phyloP scores from a whole-genome alignment of 129 eudicot species.

The Scalesia atractyloides region DNA sequence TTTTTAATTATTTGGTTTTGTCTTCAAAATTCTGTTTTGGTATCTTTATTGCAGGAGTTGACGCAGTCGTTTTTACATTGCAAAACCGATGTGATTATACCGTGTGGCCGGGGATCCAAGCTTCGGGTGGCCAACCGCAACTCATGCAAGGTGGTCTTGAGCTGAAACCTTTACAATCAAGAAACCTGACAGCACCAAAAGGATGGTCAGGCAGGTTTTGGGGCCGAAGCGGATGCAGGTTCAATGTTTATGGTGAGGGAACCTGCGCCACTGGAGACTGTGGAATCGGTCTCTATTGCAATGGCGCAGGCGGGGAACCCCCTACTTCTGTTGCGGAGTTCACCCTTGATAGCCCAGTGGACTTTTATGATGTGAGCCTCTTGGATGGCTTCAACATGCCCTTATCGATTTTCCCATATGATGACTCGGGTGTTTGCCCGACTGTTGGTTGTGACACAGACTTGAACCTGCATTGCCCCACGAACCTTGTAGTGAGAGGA shows the following conservation, averaged over 20 bases:
- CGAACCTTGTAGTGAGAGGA: slow-evolving; percentile 8
- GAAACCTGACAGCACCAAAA: slow-evolving; percentile 3
- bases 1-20: not conserved
- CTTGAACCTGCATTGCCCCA: slow-evolving; percentile 13
- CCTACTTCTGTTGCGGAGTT: slow-evolving; percentile 6
- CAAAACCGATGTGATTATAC: slow-evolving; percentile 15
- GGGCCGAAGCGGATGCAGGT: slow-evolving; percentile 17
- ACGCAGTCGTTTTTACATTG: slow-evolving; percentile 1
- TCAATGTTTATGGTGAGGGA: slow-evolving; percentile 18
- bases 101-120: slow-evolving; percentile 18
- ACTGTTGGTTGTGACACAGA: slow-evolving; percentile 4
- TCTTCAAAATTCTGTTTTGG: not conserved
- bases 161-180: slow-evolving; percentile 10
- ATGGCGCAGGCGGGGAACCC: slow-evolving; percentile 13
- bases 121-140: slow-evolving; percentile 10
- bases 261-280: slow-evolving; percentile 22
- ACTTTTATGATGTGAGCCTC: slow-evolving; percentile 11
- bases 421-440: slow-evolving; percentile 18
- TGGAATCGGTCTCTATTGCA: slow-evolving; percentile 14
- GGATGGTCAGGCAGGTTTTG: slow-evolving; percentile 16
- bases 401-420: not conserved
- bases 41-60: not conserved
- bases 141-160: slow-evolving; percentile 15
- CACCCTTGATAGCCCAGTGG: slow-evolving; percentile 13
- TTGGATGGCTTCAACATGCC: slow-evolving; percentile 16